Conservation (phyloP, 2,329 filamentous ascomycete species). For the Neonectria sp. region DNA sequence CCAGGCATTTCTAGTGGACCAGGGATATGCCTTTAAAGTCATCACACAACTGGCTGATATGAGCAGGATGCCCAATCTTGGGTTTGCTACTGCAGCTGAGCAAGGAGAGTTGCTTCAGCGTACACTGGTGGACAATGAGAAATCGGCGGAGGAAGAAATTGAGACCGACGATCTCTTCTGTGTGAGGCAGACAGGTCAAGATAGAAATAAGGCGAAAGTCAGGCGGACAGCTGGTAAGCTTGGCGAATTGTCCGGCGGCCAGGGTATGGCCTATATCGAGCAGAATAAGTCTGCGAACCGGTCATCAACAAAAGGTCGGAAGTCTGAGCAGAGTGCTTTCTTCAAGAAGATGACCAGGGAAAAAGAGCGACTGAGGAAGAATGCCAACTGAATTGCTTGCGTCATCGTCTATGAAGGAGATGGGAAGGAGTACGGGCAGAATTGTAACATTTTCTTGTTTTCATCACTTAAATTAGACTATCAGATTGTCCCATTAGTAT, state of each 20-base stretch:
- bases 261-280: neutral
- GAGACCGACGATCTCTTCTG: neutral
- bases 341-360: neutral
- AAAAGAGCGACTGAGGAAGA: neutral
- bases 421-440: no score
- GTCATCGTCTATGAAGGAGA: no score
- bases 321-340: neutral
- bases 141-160: neutral
- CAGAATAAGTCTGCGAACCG: neutral
- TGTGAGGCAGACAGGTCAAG: neutral
- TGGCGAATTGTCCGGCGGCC: neutral
- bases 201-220: neutral
- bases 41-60: conserved; percentile 92
- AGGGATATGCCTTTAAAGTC: conserved; percentile 96
- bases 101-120: conserved; percentile 85
- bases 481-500: no score
- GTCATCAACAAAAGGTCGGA: neutral
- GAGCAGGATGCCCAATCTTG: conserved; percentile 80
- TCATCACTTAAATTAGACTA: no score
- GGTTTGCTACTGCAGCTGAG: conserved; percentile 80
- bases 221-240: neutral
- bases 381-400: neutral
- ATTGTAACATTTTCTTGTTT: no score
- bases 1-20: conserved; percentile 92
- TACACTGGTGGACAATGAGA: conserved; percentile 59